Evolutionary conservation across 2,329 filamentous ascomycete genomes (phyloP).

Genomic region (Phaeosphaeria sp.): DNA sequence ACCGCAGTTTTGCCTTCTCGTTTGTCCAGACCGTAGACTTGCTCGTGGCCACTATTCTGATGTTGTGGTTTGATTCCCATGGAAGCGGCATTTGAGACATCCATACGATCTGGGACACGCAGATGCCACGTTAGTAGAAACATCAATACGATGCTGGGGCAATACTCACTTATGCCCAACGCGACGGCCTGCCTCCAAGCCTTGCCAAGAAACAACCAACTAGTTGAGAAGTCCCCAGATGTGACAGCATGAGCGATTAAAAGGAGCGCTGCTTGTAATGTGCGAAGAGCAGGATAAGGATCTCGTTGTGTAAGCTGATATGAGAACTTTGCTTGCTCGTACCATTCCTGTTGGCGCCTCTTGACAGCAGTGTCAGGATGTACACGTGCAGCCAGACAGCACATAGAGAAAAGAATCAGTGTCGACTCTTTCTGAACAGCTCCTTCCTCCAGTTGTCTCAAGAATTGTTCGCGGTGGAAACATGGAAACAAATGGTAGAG

Average conservation of each 20-base stretch:
- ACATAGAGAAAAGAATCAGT: constrained; percentile 34
- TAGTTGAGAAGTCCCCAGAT: constrained; percentile 35
- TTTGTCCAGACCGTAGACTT: constrained; percentile 1
- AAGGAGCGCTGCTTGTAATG: constrained; percentile 33
- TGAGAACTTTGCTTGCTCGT: constrained; percentile 34
- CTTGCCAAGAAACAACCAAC: constrained; percentile 40
- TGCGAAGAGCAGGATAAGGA: constrained; percentile 27
- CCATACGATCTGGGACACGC: constrained; percentile 26
- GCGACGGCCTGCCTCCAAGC: constrained; percentile 41
- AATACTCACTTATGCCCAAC: constrained; percentile 23
- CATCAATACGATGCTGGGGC: not conserved
- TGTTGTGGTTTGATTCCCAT: constrained; percentile 1
- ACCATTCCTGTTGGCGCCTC: constrained; percentile 30
- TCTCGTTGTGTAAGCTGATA: constrained; percentile 32
- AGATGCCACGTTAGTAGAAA: not conserved
- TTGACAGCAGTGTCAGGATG: constrained; percentile 30
- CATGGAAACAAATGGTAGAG: constrained; percentile 32
- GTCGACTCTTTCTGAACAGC: constrained; percentile 25
- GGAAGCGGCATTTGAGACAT: constrained; percentile 14
- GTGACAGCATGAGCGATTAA: constrained; percentile 31
- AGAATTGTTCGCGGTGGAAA: constrained; percentile 33
- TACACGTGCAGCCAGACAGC: constrained; percentile 28
- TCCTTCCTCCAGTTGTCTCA: constrained; percentile 17
- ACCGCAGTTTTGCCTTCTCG: constrained; percentile 10
- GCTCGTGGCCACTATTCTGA: not conserved